Evolutionary conservation across 2,329 filamentous ascomycete genomes (phyloP).

Genomic region (Ascochyta clinopodiicola): DNA sequence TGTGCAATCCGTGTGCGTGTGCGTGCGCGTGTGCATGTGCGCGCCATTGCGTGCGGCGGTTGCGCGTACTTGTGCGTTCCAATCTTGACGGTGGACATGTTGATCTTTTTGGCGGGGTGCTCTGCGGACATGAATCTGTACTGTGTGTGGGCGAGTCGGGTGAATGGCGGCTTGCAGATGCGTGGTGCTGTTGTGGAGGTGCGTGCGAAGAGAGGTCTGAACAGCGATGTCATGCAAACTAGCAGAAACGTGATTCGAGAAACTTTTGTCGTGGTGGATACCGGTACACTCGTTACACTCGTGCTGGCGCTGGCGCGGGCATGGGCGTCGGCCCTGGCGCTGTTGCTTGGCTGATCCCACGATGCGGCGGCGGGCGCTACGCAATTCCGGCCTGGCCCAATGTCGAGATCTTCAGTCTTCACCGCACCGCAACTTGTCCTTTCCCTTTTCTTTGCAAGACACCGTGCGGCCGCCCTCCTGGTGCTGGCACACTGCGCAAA

Average conservation of each 20-base stretch:
- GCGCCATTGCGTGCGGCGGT: background rate
- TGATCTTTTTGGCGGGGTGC: slow-evolving; percentile 75
- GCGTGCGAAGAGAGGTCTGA: background rate
- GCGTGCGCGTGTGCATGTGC: background rate
- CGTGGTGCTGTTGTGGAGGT: background rate
- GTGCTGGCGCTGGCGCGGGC: background rate
- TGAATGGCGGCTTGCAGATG: background rate
- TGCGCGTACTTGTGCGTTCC: slow-evolving; percentile 80
- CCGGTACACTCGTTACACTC: background rate
- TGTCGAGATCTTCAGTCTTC: slow-evolving; percentile 17
- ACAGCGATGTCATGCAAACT: slow-evolving; percentile 28
- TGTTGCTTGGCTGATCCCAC: slow-evolving; percentile 8
- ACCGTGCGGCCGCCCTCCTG: slow-evolving; percentile 2
- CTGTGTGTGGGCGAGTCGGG: background rate
- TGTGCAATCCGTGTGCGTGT: background rate
- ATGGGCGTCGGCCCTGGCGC: slow-evolving; percentile 1
- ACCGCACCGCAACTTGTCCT: slow-evolving; percentile 32
- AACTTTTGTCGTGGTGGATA: slow-evolving; percentile 15
- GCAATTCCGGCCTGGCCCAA: slow-evolving; percentile 19
- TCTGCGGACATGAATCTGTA: slow-evolving; percentile 38
- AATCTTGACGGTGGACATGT: slow-evolving; percentile 73
- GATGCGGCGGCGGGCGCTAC: slow-evolving; percentile 24
- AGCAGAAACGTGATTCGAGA: slow-evolving; percentile 9
- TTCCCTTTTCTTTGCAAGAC: slow-evolving; percentile 4
- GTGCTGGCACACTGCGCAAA: slow-evolving; percentile 9